Evolutionary conservation across 768 basidiomycete genomes (phyloP), one percentile per base, ranked within the genome.

Genomic region (Mycena floridula): DNA sequence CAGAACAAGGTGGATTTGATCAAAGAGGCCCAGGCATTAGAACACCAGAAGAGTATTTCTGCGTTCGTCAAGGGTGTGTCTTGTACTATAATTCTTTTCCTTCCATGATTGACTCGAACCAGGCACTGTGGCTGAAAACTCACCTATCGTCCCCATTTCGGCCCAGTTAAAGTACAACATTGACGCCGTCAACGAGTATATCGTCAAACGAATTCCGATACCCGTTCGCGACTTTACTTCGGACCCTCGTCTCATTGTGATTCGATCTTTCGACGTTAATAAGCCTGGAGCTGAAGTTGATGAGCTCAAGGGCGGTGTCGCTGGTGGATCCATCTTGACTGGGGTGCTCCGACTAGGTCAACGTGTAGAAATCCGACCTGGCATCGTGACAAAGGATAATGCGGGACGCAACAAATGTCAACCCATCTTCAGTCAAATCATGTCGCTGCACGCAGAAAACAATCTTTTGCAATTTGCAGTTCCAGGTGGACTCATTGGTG

Each of bases 1-100:
- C 95, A 98, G 61, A 98, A 97, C 69, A 99, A 99, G 72, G 95
- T 98, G 53, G 96, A 98, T 71, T 64, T 99, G 53, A 97, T 99
- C 62, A 90, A 96, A 63, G 93, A 97, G 63, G 72, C 82, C 22
- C 90, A 93, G 54, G 95, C 95, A 5, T 68, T 93, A 41, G 95
- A 97, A 60, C 96, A 99, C 58, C 85, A 95, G 62, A 93, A 95
- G 66, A 94, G 90, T 57, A 98, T 99, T 53, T 69, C 83, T 16
- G 84, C 91, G 7, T 99, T 99, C 60, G 94, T 97, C 37, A 96
- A 95, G 71, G 91, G 92, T 85, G 48, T 12, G 70, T 60, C 16
- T 13, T 46, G 22, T 16, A 15, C 18, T 3, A 22, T 15, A 39
- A 15, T 24, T 11, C 23, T 15, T 24, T 3, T 13, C n/a, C 8